A percentile compares a stretch with the other conserved stretches of the same genome.
Evolutionary conservation across 345 rosid genomes (phyloP).

Genomic region (Kernera saxatilis): DNA sequence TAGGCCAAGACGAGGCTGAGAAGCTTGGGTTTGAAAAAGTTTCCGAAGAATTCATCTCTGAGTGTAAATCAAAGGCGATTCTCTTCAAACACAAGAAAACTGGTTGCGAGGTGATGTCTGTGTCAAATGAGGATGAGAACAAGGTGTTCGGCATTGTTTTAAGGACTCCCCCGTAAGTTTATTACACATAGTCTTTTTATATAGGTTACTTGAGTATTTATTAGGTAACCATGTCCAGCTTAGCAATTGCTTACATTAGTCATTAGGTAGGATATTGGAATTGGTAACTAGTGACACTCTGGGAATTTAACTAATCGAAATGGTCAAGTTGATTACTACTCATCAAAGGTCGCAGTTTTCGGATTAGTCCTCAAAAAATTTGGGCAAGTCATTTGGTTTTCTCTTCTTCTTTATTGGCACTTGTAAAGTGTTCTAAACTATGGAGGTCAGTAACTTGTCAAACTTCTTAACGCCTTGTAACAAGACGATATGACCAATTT

Average conservation of each 20-base stretch:
- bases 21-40: constrained; percentile 84
- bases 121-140: constrained; percentile 84
- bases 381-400: background rate
- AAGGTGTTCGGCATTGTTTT: constrained; percentile 82
- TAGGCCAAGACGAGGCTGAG: constrained; percentile 53
- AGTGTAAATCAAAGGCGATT: constrained; percentile 82
- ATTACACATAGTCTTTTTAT: background rate
- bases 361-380: background rate
- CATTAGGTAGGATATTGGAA: background rate
- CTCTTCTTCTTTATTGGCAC: background rate
- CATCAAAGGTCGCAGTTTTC: background rate
- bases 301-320: background rate
- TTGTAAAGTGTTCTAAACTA: background rate
- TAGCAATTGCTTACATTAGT: background rate
- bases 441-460: background rate
- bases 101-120: constrained; percentile 88
- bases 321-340: background rate
- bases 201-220: background rate
- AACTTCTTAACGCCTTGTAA: background rate
- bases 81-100: constrained; percentile 90
- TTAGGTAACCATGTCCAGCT: background rate
- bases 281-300: background rate
- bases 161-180: constrained; percentile 89
- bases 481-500: background rate
- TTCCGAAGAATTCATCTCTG: constrained; percentile 75